phyloP scores from a whole-genome alignment of 768 basidiomycete species.

The Lentinula raphanica region DNA sequence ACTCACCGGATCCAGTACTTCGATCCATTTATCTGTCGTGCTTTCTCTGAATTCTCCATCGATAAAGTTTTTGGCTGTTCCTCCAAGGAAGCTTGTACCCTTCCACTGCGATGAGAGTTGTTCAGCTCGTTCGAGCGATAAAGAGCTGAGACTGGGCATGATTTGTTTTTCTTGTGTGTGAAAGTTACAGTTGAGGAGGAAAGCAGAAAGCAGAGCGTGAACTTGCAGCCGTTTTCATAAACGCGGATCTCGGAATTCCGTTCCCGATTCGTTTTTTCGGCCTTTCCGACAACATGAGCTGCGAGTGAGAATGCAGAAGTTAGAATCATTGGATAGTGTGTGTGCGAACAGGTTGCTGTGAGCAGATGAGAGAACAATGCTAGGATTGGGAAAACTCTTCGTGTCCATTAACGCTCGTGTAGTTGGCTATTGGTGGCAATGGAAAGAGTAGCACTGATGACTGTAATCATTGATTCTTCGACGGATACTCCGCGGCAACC shows the following conservation, averaged over 20 bases:
- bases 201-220: not conserved
- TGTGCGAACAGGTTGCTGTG: not conserved
- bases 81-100: constrained; percentile 84
- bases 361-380: no score
- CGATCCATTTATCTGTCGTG: constrained; percentile 75
- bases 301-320: no score
- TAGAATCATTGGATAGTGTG: no score
- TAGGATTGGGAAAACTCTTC: no score
- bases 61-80: constrained; percentile 87
- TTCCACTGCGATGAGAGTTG: constrained; percentile 74
- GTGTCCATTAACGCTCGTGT: no score
- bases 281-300: not conserved
- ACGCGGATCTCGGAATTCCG: not conserved
- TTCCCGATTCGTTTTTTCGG: not conserved
- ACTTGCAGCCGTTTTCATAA: not conserved
- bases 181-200: not conserved
- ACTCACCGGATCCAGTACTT: constrained; percentile 84
- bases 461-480: no score
- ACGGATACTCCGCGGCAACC: no score
- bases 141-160: constrained; percentile 35
- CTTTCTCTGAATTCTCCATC: constrained; percentile 87
- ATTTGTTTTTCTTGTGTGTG: not conserved
- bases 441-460: no score
- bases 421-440: no score
- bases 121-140: constrained; percentile 64